phyloP scores from a whole-genome alignment of 192 early-diverging fungal species.

The Gryganskiella cystojenkinii region DNA sequence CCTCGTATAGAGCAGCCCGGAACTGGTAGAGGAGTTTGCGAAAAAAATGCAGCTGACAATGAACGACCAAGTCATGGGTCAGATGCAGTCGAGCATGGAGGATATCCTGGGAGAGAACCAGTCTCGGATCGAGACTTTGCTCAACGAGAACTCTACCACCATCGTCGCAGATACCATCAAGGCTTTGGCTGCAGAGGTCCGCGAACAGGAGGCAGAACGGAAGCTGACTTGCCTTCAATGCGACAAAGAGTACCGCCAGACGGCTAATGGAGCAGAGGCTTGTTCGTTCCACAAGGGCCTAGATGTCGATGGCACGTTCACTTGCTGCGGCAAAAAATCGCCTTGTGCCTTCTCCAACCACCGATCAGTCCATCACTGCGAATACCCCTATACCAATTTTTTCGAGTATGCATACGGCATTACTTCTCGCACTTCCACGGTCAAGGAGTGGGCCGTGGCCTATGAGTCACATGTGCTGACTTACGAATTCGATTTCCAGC shows the following conservation, averaged over 20 bases:
- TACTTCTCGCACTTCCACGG: constrained; percentile 48
- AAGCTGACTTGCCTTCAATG: constrained; percentile 51
- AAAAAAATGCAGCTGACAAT: constrained; percentile 45
- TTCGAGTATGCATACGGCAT: constrained; percentile 35
- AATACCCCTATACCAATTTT: constrained; percentile 51
- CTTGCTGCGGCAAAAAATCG: constrained; percentile 47
- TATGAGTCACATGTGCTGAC: constrained; percentile 41
- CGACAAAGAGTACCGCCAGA: constrained; percentile 42
- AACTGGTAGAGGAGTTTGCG: constrained; percentile 51
- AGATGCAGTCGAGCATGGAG: constrained; percentile 49
- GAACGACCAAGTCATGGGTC: constrained; percentile 52
- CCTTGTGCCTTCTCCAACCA: constrained; percentile 39
- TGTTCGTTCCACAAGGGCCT: constrained; percentile 49
- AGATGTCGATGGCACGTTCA: constrained; percentile 17
- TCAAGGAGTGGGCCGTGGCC: constrained; percentile 29
- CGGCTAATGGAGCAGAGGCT: constrained; percentile 42
- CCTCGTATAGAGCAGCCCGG: constrained; percentile 37
- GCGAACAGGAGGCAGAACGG: constrained; percentile 45
- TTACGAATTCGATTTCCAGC: constrained; percentile 18
- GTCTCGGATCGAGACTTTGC: constrained; percentile 21
- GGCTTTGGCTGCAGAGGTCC: constrained; percentile 34
- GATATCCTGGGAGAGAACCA: constrained; percentile 52
- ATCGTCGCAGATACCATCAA: constrained; percentile 48
- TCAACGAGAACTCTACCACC: constrained; percentile 47
- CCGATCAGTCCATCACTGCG: constrained; percentile 46